These are phyloP conservation scores for Boletellus sp. DNA, from an alignment of 768 basidiomycete species.

Conservation along the genomic window DNA sequence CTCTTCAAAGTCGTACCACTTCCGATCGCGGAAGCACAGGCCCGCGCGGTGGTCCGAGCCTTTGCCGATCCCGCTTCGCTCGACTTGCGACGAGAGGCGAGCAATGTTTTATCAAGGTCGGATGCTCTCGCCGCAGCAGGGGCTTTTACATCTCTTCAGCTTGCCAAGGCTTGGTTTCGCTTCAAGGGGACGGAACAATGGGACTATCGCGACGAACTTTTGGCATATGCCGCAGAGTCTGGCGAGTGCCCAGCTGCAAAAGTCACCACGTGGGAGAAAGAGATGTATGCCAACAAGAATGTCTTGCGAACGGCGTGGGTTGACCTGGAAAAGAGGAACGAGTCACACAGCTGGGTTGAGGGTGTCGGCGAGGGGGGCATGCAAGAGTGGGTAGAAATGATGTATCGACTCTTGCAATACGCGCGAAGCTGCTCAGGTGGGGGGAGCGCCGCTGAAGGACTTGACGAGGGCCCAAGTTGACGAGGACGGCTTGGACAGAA, in stretches of 20 bases:
- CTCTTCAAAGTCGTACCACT: slow-evolving; percentile 61
- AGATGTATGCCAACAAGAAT: slow-evolving; percentile 47
- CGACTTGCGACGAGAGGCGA: slow-evolving; percentile 45
- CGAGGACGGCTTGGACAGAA: too few species aligned
- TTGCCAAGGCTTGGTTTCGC: slow-evolving; percentile 57
- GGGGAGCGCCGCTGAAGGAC: too few species aligned
- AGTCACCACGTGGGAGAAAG: slow-evolving; percentile 56
- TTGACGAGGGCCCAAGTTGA: too few species aligned
- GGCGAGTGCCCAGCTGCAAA: slow-evolving; percentile 29
- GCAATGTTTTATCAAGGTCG: slow-evolving; percentile 48
- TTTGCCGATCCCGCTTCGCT: slow-evolving; percentile 52
- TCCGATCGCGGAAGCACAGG: slow-evolving; percentile 77
- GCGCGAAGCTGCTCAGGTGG: not conserved
- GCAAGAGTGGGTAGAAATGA: slow-evolving; percentile 60
- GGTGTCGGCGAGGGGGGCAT: slow-evolving; percentile 57
- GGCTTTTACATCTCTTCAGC: slow-evolving; percentile 34
- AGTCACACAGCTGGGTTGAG: slow-evolving; percentile 56
- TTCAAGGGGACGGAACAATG: slow-evolving; percentile 56
- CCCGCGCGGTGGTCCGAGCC: slow-evolving; percentile 53
- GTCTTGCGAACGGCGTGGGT: slow-evolving; percentile 56
- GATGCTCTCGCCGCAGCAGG: slow-evolving; percentile 35
- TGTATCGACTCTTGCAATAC: slow-evolving; percentile 32
- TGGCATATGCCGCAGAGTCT: slow-evolving; percentile 41
- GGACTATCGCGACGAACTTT: slow-evolving; percentile 60
- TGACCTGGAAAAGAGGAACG: slow-evolving; percentile 50